Conservation (phyloP, 2,329 filamentous ascomycete genomes). For the Pseudogymnoascus destructans region DNA sequence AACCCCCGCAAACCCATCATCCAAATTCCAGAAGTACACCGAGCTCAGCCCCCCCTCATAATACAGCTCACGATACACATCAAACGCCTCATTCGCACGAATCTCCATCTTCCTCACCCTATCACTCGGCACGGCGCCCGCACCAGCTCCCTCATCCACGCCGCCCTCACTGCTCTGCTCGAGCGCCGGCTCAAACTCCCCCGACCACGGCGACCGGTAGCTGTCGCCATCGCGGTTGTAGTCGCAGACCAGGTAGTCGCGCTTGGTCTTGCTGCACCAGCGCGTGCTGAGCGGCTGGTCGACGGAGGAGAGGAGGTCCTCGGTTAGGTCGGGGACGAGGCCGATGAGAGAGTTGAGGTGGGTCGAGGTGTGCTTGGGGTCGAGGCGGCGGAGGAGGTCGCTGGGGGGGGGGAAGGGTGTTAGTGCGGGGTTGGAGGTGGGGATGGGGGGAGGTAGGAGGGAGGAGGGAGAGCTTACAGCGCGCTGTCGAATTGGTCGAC, state of each 20-base stretch:
- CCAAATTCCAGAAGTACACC: slow-evolving; percentile 96
- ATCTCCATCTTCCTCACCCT: slow-evolving; percentile 88
- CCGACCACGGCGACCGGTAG: slow-evolving; percentile 97
- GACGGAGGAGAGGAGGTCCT: slow-evolving; percentile 94
- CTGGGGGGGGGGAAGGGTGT: slow-evolving; percentile 35
- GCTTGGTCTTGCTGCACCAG: slow-evolving; percentile 75
- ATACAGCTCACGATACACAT: slow-evolving; percentile 92
- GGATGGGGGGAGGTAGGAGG: background rate
- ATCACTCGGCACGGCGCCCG: slow-evolving; percentile 80
- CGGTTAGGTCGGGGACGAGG: slow-evolving; percentile 81
- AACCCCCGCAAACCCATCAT: slow-evolving; percentile 94
- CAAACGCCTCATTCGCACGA: slow-evolving; percentile 88
- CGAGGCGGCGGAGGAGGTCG: slow-evolving; percentile 94
- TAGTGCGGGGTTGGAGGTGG: background rate
- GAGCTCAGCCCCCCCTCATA: slow-evolving; percentile 93
- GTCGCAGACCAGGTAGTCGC: slow-evolving; percentile 96
- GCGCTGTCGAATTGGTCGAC: slow-evolving; percentile 27
- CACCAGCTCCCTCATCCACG: slow-evolving; percentile 48
- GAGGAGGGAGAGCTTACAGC: slow-evolving; percentile 20
- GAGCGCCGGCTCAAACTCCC: slow-evolving; percentile 89
- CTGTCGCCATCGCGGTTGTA: slow-evolving; percentile 99
- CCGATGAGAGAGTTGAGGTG: slow-evolving; percentile 84
- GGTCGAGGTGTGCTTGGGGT: slow-evolving; percentile 77
- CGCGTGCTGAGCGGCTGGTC: slow-evolving; percentile 85
- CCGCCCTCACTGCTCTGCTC: slow-evolving; percentile 47